A percentile compares a stretch with the other conserved stretches of the same genome.
These are phyloP conservation scores for Linderina pennispora DNA, from an alignment of 192 early-diverging fungal species.

Conservation along the genomic window DNA sequence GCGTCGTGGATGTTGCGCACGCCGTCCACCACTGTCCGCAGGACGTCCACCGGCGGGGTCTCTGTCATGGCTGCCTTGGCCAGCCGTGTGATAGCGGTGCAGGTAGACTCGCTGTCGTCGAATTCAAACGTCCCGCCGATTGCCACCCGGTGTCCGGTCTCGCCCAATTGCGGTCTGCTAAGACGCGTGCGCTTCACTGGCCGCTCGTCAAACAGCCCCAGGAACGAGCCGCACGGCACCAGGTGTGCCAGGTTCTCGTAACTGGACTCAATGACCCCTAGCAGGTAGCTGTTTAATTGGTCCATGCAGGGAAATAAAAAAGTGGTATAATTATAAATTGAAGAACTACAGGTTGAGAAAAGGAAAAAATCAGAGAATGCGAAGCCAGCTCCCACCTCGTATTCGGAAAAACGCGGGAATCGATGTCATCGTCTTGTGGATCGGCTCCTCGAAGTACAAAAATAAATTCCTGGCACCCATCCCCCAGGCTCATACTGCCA, in stretches of 20 bases:
- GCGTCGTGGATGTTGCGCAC: slow-evolving; percentile 38
- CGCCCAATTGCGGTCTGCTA: neutral
- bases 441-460: too few species aligned
- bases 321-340: neutral
- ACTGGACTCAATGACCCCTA: slow-evolving; percentile 38
- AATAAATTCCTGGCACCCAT: too few species aligned
- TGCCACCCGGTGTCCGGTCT: neutral
- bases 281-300: slow-evolving; percentile 22
- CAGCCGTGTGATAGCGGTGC: slow-evolving; percentile 17
- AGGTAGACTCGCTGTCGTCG: slow-evolving; percentile 40
- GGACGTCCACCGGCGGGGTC: slow-evolving; percentile 13
- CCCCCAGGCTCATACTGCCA: too few species aligned
- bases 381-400: too few species aligned
- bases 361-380: slow-evolving; percentile 1
- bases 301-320: slow-evolving; percentile 12
- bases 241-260: slow-evolving; percentile 41
- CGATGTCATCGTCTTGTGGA: too few species aligned
- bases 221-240: slow-evolving; percentile 43
- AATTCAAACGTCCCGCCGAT: slow-evolving; percentile 18
- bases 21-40: slow-evolving; percentile 32
- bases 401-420: too few species aligned
- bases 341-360: slow-evolving; percentile 1
- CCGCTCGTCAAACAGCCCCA: slow-evolving; percentile 44
- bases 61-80: slow-evolving; percentile 17
- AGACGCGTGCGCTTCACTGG: slow-evolving; percentile 36